Conservation (phyloP, 306 rosid genomes). For the Casuarina cunninghamiana region DNA sequence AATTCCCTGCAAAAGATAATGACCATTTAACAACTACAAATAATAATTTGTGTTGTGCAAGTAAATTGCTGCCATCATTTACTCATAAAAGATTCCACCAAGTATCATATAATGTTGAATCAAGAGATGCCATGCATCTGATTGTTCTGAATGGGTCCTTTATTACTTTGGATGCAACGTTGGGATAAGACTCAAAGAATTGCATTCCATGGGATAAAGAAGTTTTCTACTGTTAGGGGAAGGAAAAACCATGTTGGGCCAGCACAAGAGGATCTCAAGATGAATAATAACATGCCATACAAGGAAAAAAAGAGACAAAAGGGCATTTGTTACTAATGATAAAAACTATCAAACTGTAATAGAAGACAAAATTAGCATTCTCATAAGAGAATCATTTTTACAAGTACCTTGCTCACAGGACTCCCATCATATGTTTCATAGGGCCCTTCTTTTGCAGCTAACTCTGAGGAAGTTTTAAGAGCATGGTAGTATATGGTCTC, state of each 20-base stretch:
- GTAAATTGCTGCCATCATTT: background rate
- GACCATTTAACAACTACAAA: slow-evolving; percentile 1
- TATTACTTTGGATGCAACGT: background rate
- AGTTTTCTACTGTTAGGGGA: background rate
- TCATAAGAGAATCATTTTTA: background rate
- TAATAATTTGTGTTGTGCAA: background rate
- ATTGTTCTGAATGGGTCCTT: background rate
- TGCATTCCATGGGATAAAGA: background rate
- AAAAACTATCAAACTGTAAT: background rate
- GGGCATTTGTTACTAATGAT: background rate
- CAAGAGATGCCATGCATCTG: background rate
- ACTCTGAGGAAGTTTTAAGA: slow-evolving; percentile 65
- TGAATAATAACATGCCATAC: background rate
- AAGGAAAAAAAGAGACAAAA: background rate
- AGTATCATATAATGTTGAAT: background rate
- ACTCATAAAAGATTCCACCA: background rate
- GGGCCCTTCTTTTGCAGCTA: slow-evolving; percentile 77
- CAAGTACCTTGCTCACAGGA: slow-evolving; percentile 74
- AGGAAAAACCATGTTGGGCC: background rate
- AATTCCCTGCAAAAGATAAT: slow-evolving; percentile 55
- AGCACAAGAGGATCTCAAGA: background rate
- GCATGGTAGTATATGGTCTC: slow-evolving; percentile 90
- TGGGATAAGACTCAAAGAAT: background rate
- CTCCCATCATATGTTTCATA: slow-evolving; percentile 80
- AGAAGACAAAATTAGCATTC: background rate